Base-by-base conservation (phyloP, 768 basidiomycete genomes). In the Mycena galericulata region DNA sequence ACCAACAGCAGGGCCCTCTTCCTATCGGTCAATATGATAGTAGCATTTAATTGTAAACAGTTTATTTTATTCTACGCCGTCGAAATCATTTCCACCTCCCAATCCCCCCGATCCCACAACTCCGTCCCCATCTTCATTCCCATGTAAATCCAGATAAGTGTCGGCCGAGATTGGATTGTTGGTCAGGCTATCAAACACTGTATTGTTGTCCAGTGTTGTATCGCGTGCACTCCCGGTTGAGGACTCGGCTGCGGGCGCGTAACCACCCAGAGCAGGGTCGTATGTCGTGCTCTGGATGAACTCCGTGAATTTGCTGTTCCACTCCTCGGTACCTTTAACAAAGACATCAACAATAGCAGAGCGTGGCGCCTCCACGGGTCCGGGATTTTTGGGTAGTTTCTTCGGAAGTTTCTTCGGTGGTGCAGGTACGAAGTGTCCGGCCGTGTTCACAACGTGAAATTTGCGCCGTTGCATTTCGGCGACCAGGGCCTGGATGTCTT, bases 401-500 rank as follows among this genome's bases (percentile, higher is more conserved):
- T n/a, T 36, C 6, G 45, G 30, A 22, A 15, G 2, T 30, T 49
- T 60, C 36, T 60, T 60, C 17, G 58, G 58, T 2, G 58, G 58
- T 0, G 58, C 67, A 57, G 7, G 71, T 53, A 17, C 75, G 24
- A 57, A 57, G 55, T 57, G 55, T 24, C n/a, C n/a, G 2, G 15
- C 76, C 22, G 29, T 62, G 11, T 54, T 50, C 18, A 26, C 22
- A 59, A 54, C 17, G 27, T 74, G 74, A 15, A 75, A 40, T 14
- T 67, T 38, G 2, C 60, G 47, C 18, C 60, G 41, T 15, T 68
- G 36, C 68, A 78, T 68, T 22, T 78, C 62, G 17, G 75, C 65
- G 5, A 72, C 69, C 17, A 79, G 45, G 0, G 69, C 64, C 4
- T 72, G 60, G n/a, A 79, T 26, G 56, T 79, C 78, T 27, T 75